Base-by-base conservation (phyloP, 495 filamentous ascomycete genomes). In the Talaromyces liani region DNA sequence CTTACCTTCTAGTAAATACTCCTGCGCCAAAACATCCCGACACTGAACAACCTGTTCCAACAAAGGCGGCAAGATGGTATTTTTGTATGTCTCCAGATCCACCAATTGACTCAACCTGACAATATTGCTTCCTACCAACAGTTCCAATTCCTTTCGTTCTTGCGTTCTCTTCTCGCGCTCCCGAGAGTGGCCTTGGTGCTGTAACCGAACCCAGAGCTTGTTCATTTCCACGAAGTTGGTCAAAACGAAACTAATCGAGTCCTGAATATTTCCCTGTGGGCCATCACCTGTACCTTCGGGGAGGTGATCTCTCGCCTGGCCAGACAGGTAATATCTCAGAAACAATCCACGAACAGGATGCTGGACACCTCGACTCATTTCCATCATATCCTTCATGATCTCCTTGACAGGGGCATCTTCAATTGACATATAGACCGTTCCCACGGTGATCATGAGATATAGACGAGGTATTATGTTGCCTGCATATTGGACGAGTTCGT, bases 321-420 rank as follows among this genome's bases (percentile, higher is more conserved):
- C 93, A 33, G 91, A 91, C 33, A 98, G 84, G 68, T 97, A 98
- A 76, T 98, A 98, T 72, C 94, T 85, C 65, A 98, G 77, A 74
- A 98, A 98, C 45, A 98, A 79, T 2, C 94, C 94, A 56, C 94
- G 89, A 57, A 97, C 91, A 2, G 94, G 94, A 71, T 98, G 95
- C 70, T 98, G 94, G 31, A 98, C 91, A 56, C 94, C 94, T 65
- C 94, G 85, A 75, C 91, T 97, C 94, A 98, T 98, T 77, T 98
- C 94, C 94, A 98, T 98, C 94, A 98, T 98, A 72, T 98, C 94
- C 75, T 98, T 98, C 94, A 98, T 98, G 62, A 98, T 92, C 78
- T 98, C 94, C 77, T 98, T 98, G 65, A 98, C 93, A 4, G 94
- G 94, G 54, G 94, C 95, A 85, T 97, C 94, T 72, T 94, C 90